These are phyloP conservation scores for Aspergillus costaricaensis DNA, from an alignment of 2,329 filamentous ascomycete genomes.

Conservation along the genomic window DNA sequence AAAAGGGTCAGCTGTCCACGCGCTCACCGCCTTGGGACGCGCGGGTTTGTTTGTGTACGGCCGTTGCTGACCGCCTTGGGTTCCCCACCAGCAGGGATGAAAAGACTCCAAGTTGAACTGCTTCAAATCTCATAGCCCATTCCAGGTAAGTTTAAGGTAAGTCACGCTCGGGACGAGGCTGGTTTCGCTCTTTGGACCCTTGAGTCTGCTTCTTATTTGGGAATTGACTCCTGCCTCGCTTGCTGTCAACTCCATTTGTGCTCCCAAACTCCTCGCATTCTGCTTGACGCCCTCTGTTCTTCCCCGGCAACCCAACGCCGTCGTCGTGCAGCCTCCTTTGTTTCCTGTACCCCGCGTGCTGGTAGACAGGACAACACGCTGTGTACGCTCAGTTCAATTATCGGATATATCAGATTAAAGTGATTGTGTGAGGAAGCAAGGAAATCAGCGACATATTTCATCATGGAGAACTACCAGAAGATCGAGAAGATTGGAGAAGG, in stretches of 20 bases:
- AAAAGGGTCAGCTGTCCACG: conserved; percentile 18
- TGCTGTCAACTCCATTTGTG: conserved; percentile 1
- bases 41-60: conserved; percentile 41
- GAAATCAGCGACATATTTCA: conserved; percentile 13
- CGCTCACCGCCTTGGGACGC: conserved; percentile 37
- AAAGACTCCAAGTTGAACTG: conserved; percentile 50
- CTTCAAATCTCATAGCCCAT: conserved; percentile 40
- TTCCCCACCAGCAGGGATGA: conserved; percentile 43
- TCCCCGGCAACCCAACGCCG: conserved; percentile 25
- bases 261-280: conserved; percentile 14
- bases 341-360: conserved; percentile 17
- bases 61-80: conserved; percentile 46
- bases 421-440: conserved; percentile 7
- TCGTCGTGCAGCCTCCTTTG: conserved; percentile 17
- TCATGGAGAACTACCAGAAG: conserved; percentile 95
- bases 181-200: conserved; percentile 4
- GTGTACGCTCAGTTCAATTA: background rate
- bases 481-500: conserved; percentile 96
- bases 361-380: conserved; percentile 14
- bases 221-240: conserved; percentile 13
- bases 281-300: conserved; percentile 17
- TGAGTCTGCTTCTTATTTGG: background rate
- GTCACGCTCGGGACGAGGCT: background rate
- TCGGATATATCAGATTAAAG: background rate
- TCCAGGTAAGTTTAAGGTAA: conserved; percentile 15